Conservation (phyloP, 148 eudicot species). For the Vaccinium macrocarpon region DNA sequence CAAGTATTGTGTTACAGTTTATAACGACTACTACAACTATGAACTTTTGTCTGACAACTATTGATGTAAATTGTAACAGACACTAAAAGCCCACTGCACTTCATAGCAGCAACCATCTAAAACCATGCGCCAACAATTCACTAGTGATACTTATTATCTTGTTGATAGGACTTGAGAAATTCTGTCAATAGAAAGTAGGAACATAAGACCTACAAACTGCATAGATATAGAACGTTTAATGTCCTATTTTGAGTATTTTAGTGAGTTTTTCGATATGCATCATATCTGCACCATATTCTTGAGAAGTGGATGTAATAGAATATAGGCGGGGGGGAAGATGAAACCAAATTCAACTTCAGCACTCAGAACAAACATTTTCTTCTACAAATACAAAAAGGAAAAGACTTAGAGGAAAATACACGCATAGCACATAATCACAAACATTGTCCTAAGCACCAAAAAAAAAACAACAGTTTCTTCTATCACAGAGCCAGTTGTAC, state of each 20-base stretch:
- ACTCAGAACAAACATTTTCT: not conserved
- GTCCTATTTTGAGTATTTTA: not conserved
- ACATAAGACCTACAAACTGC: not conserved
- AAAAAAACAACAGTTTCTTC: not conserved
- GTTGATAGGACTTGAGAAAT: not conserved
- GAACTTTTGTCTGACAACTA: not conserved
- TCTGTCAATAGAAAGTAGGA: not conserved
- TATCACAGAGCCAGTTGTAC: not conserved
- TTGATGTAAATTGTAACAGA: not conserved
- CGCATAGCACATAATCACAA: too few species aligned
- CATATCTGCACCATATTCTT: not conserved
- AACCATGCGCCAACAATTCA: not conserved
- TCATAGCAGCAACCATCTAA: not conserved
- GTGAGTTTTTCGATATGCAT: not conserved
- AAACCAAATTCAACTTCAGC: not conserved
- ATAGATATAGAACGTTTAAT: not conserved
- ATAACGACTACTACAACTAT: not conserved
- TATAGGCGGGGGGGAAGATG: too few species aligned
- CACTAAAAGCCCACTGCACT: not conserved
- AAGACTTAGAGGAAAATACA: too few species aligned
- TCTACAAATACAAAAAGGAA: too few species aligned
- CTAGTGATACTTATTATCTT: not conserved
- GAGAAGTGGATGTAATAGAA: not conserved
- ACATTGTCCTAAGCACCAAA: too few species aligned
- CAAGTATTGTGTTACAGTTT: not conserved